A percentile compares a stretch with the other conserved stretches of the same genome.
Conservation (phyloP, 164 flowering plant species). For the Umbellularia californica region DNA sequence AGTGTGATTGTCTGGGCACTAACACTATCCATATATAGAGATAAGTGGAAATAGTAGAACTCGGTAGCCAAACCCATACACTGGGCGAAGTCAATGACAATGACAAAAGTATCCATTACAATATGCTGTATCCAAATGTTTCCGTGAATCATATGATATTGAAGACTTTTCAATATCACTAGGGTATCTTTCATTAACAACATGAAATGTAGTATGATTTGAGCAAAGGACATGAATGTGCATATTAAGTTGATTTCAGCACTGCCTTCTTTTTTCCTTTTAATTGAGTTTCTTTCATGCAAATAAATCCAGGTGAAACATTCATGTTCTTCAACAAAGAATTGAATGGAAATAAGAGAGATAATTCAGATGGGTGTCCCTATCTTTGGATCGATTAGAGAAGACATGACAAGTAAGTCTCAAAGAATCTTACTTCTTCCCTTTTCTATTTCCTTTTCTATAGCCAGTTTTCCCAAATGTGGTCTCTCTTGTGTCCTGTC, state of each 20-base stretch:
- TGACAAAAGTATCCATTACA: too few relatives aligned
- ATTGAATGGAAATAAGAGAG: slow-evolving; percentile 81
- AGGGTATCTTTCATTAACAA: background rate
- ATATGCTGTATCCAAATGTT: too few relatives aligned
- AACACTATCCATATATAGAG: too few relatives aligned
- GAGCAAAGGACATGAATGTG: too few relatives aligned
- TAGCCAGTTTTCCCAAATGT: background rate
- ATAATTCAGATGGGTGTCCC: slow-evolving; percentile 91
- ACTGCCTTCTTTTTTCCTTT: background rate
- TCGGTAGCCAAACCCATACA: too few relatives aligned
- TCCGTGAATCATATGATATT: background rate
- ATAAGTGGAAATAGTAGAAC: too few relatives aligned
- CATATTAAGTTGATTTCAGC: background rate
- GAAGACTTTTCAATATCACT: background rate
- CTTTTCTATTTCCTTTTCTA: background rate
- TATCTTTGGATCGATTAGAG: slow-evolving; percentile 68
- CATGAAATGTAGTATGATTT: too few relatives aligned
- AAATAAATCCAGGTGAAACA: slow-evolving; percentile 59
- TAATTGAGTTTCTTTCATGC: slow-evolving; percentile 2
- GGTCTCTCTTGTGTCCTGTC: background rate
- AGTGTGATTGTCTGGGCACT: too few relatives aligned
- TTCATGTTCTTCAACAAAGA: slow-evolving; percentile 84
- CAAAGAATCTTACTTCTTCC: slow-evolving; percentile 14
- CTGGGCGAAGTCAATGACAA: too few relatives aligned
- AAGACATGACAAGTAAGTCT: slow-evolving; percentile 38